These are phyloP conservation scores for Rossbeevera mucosa DNA, from an alignment of 768 basidiomycete species.

Conservation along the genomic window DNA sequence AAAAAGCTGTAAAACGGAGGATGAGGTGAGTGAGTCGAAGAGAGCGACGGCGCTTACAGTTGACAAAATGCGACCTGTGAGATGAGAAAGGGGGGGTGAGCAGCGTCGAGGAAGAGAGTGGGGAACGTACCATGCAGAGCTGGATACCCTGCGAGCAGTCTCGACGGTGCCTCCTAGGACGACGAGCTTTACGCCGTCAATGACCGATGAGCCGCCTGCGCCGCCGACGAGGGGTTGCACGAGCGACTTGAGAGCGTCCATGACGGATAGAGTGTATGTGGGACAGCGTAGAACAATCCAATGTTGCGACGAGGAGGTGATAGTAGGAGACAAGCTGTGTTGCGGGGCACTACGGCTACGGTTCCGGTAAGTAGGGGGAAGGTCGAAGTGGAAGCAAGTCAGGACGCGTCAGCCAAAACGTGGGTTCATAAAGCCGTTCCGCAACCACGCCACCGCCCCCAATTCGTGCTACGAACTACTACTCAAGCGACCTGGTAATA, in stretches of 20 bases:
- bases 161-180: slow-evolving; percentile 85
- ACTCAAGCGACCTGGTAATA: slow-evolving; percentile 35
- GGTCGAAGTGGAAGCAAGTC: slow-evolving; percentile 27
- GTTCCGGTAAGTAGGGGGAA: not conserved
- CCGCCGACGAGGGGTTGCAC: slow-evolving; percentile 76
- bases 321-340: slow-evolving; percentile 12
- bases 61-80: slow-evolving; percentile 76
- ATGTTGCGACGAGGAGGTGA: slow-evolving; percentile 31
- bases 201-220: slow-evolving; percentile 69
- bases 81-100: slow-evolving; percentile 2
- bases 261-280: slow-evolving; percentile 30
- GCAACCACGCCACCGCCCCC: slow-evolving; percentile 28
- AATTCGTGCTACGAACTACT: slow-evolving; percentile 4
- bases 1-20: slow-evolving; percentile 51
- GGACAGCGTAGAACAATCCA: slow-evolving; percentile 33
- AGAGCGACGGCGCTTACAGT: slow-evolving; percentile 51
- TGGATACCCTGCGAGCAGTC: slow-evolving; percentile 76
- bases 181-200: slow-evolving; percentile 88
- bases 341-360: not conserved
- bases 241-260: slow-evolving; percentile 81
- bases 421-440: slow-evolving; percentile 22
- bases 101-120: slow-evolving; percentile 5
- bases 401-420: slow-evolving; percentile 36
- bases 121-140: slow-evolving; percentile 66
- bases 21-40: slow-evolving; percentile 8